Percentiles rank a stretch among this genome's conserved stretches.
phyloP scores from a whole-genome alignment of 176 grass and related monocot species.

The Phoenix roebelenii region DNA sequence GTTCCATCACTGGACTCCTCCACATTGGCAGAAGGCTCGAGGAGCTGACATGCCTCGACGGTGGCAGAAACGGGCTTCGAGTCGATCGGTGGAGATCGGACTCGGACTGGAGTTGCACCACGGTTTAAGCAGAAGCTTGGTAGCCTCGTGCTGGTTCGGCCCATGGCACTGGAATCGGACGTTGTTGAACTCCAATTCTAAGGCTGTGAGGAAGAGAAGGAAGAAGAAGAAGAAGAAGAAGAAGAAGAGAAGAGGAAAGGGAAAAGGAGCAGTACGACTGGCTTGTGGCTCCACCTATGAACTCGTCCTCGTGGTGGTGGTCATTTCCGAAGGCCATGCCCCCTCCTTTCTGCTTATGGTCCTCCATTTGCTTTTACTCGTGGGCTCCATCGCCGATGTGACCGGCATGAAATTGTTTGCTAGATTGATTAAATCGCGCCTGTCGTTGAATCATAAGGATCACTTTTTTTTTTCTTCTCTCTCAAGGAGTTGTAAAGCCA shows the following conservation, averaged over 20 bases:
- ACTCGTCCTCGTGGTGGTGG: no score
- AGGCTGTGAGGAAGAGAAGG: no score
- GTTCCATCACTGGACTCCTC: not conserved
- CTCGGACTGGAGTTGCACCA: conserved; percentile 11
- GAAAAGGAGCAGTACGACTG: conserved; percentile 13
- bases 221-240: not conserved
- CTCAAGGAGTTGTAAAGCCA: no score
- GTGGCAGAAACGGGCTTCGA: conserved; percentile 6
- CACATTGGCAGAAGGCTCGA: not conserved
- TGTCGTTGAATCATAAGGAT: no score
- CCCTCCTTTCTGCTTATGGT: no score
- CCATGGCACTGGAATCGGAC: conserved; percentile 4
- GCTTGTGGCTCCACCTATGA: conserved; percentile 16
- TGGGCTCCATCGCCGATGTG: no score
- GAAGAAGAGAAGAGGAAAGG: not conserved
- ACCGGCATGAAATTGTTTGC: no score
- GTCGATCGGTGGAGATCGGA: conserved; percentile 18
- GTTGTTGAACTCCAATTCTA: no score
- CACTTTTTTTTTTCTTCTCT: no score
- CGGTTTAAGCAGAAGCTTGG: conserved; percentile 55
- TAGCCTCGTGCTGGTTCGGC: conserved; percentile 16
- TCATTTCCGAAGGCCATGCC: no score
- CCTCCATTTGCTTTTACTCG: no score
- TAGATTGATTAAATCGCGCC: no score
- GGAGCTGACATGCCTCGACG: not conserved